A percentile compares a stretch with the other conserved stretches of the same genome.
These are phyloP conservation scores for Eruca vesicaria DNA, from an alignment of 441 rosid genomes.

Conservation along the genomic window DNA sequence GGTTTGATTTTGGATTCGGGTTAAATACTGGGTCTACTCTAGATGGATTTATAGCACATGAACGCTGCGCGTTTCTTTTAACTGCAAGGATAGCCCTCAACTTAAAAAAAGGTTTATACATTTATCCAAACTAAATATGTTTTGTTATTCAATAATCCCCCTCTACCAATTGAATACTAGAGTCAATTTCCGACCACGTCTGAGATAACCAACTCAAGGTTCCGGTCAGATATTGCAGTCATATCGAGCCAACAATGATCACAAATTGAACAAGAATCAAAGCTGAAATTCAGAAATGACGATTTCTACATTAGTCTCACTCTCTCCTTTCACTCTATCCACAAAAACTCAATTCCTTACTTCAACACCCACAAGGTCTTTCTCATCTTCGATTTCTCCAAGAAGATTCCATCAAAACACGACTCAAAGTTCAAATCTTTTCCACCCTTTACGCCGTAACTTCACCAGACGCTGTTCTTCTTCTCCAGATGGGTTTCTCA, in stretches of 20 bases:
- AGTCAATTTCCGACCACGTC: too few species aligned
- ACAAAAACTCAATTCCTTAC: slow-evolving; percentile 37
- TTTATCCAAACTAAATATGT: not conserved
- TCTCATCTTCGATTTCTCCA: slow-evolving; percentile 6
- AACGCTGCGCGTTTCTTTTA: not conserved
- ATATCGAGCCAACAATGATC: too few species aligned
- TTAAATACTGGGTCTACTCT: slow-evolving; percentile 1
- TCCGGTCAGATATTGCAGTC: too few species aligned
- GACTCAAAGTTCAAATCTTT: slow-evolving; percentile 20
- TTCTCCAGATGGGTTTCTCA: slow-evolving; percentile 38
- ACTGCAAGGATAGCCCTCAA: not conserved
- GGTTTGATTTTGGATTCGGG: too few species aligned
- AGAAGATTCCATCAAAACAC: not conserved
- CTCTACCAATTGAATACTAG: too few species aligned
- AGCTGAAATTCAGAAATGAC: too few species aligned
- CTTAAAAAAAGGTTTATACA: not conserved
- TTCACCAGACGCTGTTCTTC: slow-evolving; percentile 16
- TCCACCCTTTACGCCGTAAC: slow-evolving; percentile 7
- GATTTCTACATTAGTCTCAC: too few species aligned
- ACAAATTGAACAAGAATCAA: too few species aligned
- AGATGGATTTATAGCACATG: not conserved
- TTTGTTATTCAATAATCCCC: too few species aligned
- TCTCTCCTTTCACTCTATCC: slow-evolving; percentile 32
- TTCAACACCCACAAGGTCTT: slow-evolving; percentile 22
- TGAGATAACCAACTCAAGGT: too few species aligned